These are phyloP conservation scores for Elongisporangium anandrum DNA, from an alignment of 352 stramenopile species.

Conservation along the genomic window DNA sequence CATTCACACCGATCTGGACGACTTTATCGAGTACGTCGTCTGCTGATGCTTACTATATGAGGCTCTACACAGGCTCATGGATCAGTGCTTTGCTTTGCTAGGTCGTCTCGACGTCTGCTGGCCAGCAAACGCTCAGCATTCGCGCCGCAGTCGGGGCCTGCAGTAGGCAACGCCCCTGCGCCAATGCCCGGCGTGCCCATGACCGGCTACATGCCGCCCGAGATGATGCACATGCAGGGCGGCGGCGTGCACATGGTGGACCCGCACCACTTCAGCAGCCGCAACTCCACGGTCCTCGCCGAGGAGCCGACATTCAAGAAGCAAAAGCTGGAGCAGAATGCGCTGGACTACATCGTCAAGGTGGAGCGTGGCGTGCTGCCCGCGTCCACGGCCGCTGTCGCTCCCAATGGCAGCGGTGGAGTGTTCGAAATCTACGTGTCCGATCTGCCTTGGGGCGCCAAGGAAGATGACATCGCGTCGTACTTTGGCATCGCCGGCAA, in stretches of 20 bases:
- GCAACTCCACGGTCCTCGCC: constrained; percentile 3
- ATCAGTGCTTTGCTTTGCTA: background rate
- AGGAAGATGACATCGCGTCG: constrained; percentile 43
- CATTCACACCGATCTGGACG: constrained; percentile 44
- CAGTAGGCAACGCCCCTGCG: background rate
- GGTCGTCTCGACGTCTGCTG: constrained; percentile 34
- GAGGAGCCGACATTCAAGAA: constrained; percentile 27
- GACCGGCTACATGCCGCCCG: background rate
- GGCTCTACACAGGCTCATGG: background rate
- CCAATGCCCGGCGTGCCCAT: background rate
- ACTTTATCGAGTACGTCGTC: constrained; percentile 49
- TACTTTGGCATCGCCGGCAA: constrained; percentile 57
- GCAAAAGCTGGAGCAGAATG: constrained; percentile 21
- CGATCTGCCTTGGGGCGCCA: constrained; percentile 53
- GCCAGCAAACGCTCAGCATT: constrained; percentile 25
- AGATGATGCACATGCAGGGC: background rate
- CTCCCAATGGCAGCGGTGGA: constrained; percentile 5
- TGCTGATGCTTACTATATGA: background rate
- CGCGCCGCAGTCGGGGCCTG: background rate
- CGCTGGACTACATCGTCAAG: constrained; percentile 35
- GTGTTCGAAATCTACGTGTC: constrained; percentile 57
- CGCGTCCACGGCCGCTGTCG: constrained; percentile 11
- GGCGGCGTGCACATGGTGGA: constrained; percentile 12
- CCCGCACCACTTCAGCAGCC: constrained; percentile 9
- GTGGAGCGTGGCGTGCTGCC: constrained; percentile 28